Percentiles rank a stretch among this genome's conserved stretches.
Conservation (phyloP, 208 protist species). For the Leishmania aethiopica region DNA sequence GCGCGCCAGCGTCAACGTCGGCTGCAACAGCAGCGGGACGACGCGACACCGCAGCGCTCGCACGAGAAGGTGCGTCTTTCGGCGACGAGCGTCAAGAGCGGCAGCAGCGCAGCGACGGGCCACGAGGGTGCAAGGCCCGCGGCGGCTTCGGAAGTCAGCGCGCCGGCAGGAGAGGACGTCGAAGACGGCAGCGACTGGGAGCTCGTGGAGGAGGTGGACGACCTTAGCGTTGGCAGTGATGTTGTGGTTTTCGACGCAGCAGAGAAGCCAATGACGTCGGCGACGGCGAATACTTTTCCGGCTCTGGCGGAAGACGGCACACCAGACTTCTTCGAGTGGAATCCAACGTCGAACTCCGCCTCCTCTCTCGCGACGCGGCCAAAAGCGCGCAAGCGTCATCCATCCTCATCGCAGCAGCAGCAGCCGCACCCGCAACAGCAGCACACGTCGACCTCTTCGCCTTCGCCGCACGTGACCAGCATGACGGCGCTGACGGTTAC, state of each 20-base stretch:
- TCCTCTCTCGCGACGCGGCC: neutral
- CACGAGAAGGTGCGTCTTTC: neutral
- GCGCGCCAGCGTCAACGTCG: neutral
- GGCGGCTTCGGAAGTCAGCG: neutral
- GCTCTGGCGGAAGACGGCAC: neutral
- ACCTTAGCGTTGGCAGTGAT: neutral
- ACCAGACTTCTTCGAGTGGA: conserved; percentile 62
- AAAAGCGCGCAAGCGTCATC: neutral
- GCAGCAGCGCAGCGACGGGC: neutral
- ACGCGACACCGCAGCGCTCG: neutral
- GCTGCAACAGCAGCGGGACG: neutral
- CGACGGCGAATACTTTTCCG: neutral
- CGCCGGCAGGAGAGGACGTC: neutral
- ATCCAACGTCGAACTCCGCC: conserved; percentile 61
- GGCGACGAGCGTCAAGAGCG: neutral
- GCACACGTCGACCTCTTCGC: conserved; percentile 18
- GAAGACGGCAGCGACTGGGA: conserved; percentile 9
- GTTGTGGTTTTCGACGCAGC: neutral
- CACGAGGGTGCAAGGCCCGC: neutral
- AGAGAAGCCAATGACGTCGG: neutral
- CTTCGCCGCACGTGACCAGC: conserved; percentile 27
- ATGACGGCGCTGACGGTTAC: conserved; percentile 17
- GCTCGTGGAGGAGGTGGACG: neutral
- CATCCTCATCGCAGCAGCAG: conserved; percentile 6
- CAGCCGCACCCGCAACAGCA: neutral